Evolutionary conservation across 306 rosid species (phyloP).

Genomic region (Inga leiocalycina): DNA sequence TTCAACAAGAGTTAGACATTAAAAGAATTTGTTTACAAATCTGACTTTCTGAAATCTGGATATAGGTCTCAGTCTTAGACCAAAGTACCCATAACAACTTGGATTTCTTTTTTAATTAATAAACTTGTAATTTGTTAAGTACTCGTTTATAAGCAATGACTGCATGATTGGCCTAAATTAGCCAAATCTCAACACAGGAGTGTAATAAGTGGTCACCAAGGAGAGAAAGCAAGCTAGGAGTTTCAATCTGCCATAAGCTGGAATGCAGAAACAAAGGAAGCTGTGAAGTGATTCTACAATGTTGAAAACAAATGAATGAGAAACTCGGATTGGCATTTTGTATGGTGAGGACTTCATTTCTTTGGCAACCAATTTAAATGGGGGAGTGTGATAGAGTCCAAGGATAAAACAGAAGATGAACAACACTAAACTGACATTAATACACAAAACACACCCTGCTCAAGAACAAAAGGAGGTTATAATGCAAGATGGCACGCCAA

Average conservation of each 20-base stretch:
- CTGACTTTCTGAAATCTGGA: conserved; percentile 13
- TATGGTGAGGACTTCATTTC: neutral
- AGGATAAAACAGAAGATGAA: too few relatives aligned
- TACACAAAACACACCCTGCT: too few relatives aligned
- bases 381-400: neutral
- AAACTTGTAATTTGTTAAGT: conserved; percentile 1
- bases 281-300: neutral
- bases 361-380: neutral
- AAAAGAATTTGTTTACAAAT: neutral
- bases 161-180: neutral
- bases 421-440: too few relatives aligned
- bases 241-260: neutral
- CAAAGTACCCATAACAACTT: conserved; percentile 14
- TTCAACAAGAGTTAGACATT: conserved; percentile 18
- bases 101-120: neutral
- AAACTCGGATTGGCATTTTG: neutral
- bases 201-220: neutral
- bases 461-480: too few relatives aligned
- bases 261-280: neutral
- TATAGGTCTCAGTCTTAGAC: neutral
- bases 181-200: conserved; percentile 3
- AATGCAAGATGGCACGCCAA: too few relatives aligned
- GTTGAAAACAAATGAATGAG: neutral
- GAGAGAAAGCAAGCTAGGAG: neutral
- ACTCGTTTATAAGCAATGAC: neutral